Base-by-base conservation (phyloP, 129 eudicot species). In the Lactuca sativa region DNA sequence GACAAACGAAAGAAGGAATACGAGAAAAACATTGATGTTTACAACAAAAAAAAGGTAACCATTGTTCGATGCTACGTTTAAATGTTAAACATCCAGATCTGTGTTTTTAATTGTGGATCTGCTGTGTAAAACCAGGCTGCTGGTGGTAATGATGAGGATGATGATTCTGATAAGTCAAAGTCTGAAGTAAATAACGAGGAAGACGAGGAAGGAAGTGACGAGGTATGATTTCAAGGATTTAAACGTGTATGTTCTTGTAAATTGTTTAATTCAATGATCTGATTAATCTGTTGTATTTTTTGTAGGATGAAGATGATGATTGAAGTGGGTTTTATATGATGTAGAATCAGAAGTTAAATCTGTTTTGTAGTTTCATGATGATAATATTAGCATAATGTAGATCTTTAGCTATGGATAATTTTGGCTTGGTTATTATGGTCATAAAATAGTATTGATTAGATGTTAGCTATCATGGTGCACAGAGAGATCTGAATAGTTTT, bases 131-230 rank as follows among this genome's bases (percentile, higher is more conserved):
- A 15, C 17, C n/a, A 82, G 82, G 63, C 73, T 56, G 82, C 72
- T 52, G 84, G 63, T 58, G 69, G 59, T 33, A 52, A 53, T 57
- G 83, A 75, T 1, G 96, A 85, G 4, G 95, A 91, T 3, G 90
- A 78, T 4, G 83, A 84, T 6, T 88, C 96, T 49, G 97, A 91
- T 74, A 91, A 88, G 80, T 91, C 95, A 0, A 84, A 76, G 84
- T 91, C 97, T 2, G 97, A 91, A 65, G 96, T 91, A 13, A 76
- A 87, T 9, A 86, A 91, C 74, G 92, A 89, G 1, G 85, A 75
- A 5, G 95, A 86, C 1, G 95, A 87, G 2, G 97, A 84, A 21
- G 85, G 84, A 36, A 92, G 81, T 12, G 97, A 88, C 44, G 95
- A 79, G 75, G 83, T 79, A 60, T 17, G 57, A 14, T 32, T 13